phyloP scores from a whole-genome alignment of 192 early-diverging fungal genomes.

The Backusella tarrabulga region DNA sequence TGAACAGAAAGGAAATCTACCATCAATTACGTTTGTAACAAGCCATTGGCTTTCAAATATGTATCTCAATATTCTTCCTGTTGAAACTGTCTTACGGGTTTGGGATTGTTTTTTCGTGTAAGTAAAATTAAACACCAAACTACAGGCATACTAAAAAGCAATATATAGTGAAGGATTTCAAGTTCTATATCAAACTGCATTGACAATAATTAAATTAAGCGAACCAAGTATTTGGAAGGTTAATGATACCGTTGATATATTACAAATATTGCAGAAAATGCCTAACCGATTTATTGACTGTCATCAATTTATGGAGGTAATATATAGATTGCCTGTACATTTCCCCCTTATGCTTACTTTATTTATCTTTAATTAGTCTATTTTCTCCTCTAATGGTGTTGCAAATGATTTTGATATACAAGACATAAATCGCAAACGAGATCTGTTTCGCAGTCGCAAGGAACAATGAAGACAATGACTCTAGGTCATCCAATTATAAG shows the following conservation, averaged over 20 bases:
- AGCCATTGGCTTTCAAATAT: slow-evolving; percentile 84
- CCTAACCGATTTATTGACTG: slow-evolving; percentile 57
- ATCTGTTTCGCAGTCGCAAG: not conserved
- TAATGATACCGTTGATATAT: slow-evolving; percentile 53
- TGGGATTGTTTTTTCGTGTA: slow-evolving; percentile 70
- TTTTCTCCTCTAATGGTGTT: slow-evolving; percentile 9
- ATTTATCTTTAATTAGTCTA: not conserved
- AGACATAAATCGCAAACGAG: slow-evolving; percentile 7
- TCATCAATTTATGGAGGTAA: slow-evolving; percentile 54
- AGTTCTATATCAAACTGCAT: slow-evolving; percentile 66
- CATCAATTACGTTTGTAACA: slow-evolving; percentile 71
- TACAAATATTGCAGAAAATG: slow-evolving; percentile 55
- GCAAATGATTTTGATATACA: slow-evolving; percentile 1
- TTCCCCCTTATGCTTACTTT: not conserved
- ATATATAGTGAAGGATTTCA: slow-evolving; percentile 43
- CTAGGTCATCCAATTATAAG: not conserved
- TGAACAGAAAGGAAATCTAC: slow-evolving; percentile 51
- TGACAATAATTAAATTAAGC: slow-evolving; percentile 66
- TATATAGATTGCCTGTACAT: not conserved
- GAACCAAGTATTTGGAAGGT: slow-evolving; percentile 59
- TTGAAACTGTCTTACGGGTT: slow-evolving; percentile 63
- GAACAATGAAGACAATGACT: not conserved
- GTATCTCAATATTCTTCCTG: slow-evolving; percentile 76
- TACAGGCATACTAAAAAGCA: not conserved
- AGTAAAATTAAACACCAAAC: not conserved